phyloP scores from a whole-genome alignment of 208 protist genomes.

The Acanthamoeba royreba region DNA sequence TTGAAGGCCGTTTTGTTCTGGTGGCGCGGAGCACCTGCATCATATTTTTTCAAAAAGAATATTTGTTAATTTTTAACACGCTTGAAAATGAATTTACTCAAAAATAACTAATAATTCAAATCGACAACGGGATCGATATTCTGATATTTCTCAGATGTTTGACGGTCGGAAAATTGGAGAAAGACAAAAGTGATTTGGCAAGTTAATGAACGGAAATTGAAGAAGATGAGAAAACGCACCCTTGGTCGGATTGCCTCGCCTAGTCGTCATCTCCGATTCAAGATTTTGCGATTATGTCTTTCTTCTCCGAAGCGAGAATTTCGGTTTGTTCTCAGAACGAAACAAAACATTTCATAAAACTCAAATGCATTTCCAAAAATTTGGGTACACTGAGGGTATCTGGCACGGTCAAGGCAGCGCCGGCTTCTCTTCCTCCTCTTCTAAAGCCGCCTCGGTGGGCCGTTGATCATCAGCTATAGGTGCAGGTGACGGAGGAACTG shows the following conservation, averaged over 20 bases:
- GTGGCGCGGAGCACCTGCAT: slow-evolving; percentile 19
- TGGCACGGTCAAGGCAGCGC: too few relatives aligned
- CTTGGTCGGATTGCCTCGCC: neutral
- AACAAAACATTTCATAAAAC: too few relatives aligned
- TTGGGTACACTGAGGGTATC: too few relatives aligned
- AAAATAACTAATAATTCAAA: neutral
- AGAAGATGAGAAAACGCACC: neutral
- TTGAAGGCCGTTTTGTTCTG: slow-evolving; percentile 71
- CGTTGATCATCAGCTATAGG: too few relatives aligned
- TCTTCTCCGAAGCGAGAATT: too few relatives aligned
- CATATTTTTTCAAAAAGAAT: neutral
- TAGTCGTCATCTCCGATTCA: neutral
- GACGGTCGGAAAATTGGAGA: neutral
- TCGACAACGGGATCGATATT: neutral
- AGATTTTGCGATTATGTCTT: too few relatives aligned
- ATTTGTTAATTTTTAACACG: neutral
- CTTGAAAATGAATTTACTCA: neutral
- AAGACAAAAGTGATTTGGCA: neutral
- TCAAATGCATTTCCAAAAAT: too few relatives aligned
- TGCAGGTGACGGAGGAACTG: too few relatives aligned
- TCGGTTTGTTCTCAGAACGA: too few relatives aligned
- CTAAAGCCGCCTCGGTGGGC: too few relatives aligned
- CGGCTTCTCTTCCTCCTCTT: too few relatives aligned
- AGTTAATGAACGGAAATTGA: too few relatives aligned
- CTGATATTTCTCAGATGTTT: neutral